Conservation (phyloP, 805 yeast species). For the Metschnikowia continentalis region DNA sequence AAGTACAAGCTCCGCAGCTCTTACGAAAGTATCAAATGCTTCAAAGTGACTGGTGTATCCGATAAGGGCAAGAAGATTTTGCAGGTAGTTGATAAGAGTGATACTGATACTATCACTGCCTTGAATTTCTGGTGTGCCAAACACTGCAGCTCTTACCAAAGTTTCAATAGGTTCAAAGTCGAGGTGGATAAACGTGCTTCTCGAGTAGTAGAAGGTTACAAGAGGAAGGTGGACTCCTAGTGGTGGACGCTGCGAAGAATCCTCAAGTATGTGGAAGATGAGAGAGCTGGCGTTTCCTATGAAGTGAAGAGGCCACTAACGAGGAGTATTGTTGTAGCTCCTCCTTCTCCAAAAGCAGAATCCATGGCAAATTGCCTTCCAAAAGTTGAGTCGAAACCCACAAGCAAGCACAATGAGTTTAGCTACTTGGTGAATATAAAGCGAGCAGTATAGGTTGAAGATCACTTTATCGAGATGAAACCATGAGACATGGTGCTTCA, state of each 20-base stretch:
- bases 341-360: neutral
- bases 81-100: slow-evolving; percentile 10
- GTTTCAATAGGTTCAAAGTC: too few relatives aligned
- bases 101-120: slow-evolving; percentile 43
- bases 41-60: slow-evolving; percentile 59
- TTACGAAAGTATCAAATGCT: slow-evolving; percentile 57
- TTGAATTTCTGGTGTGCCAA: slow-evolving; percentile 81
- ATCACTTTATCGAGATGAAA: too few relatives aligned
- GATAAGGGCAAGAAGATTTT: slow-evolving; percentile 29
- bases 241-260: slow-evolving; percentile 59
- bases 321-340: neutral
- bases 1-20: slow-evolving; percentile 73
- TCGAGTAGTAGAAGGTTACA: slow-evolving; percentile 35
- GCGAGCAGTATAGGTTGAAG: too few relatives aligned
- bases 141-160: too few relatives aligned
- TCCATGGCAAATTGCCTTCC: neutral
- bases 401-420: neutral
- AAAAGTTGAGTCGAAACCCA: neutral
- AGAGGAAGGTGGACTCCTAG: slow-evolving; percentile 62
- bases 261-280: slow-evolving; percentile 43
- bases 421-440: too few relatives aligned
- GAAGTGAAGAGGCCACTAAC: slow-evolving; percentile 10
- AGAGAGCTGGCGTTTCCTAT: slow-evolving; percentile 22
- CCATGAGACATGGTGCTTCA: too few relatives aligned
- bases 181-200: too few relatives aligned